Evolutionary conservation across 2,329 filamentous ascomycete genomes (phyloP).

Genomic region (Aureobasidium sp.): DNA sequence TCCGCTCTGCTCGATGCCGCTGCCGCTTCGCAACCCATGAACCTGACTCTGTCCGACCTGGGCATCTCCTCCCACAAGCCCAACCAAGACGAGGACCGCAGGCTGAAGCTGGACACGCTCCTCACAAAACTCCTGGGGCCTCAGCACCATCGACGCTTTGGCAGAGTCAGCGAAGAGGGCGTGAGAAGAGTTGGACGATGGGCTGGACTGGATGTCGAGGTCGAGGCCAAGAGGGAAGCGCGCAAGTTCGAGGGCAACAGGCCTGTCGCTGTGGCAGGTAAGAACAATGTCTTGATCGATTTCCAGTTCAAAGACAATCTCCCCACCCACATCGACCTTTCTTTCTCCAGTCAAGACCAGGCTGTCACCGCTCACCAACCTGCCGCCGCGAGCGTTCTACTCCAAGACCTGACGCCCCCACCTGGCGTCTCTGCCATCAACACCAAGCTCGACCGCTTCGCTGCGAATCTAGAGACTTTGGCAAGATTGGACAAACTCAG

Average conservation of each 20-base stretch:
- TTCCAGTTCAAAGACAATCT: conserved; percentile 25
- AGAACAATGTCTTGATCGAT: conserved; percentile 29
- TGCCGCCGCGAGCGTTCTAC: conserved; percentile 58
- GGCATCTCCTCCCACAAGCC: conserved; percentile 33
- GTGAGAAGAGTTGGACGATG: conserved; percentile 64
- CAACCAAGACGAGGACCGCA: conserved; percentile 48
- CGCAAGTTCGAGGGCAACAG: conserved; percentile 25
- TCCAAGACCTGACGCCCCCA: conserved; percentile 55
- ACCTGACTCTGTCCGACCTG: conserved; percentile 35
- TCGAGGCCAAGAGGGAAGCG: conserved; percentile 22
- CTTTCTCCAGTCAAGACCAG: conserved; percentile 54
- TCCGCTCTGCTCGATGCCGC: conserved; percentile 16
- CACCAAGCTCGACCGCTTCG: conserved; percentile 63
- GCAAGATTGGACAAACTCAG: conserved; percentile 66
- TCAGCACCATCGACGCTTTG: conserved; percentile 48
- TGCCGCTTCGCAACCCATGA: conserved; percentile 36
- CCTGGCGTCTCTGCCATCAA: conserved; percentile 59
- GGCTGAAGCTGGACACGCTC: conserved; percentile 50
- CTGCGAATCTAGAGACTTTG: conserved; percentile 62
- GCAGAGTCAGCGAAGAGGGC: conserved; percentile 65
- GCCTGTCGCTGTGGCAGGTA: conserved; percentile 32
- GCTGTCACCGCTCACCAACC: conserved; percentile 55
- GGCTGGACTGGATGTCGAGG: conserved; percentile 51
- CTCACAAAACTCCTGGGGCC: conserved; percentile 40
- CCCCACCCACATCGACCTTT: conserved; percentile 51